Evolutionary conservation across 129 eudicot genomes (phyloP).

Genomic region (Centrapalus pauciflorus): DNA sequence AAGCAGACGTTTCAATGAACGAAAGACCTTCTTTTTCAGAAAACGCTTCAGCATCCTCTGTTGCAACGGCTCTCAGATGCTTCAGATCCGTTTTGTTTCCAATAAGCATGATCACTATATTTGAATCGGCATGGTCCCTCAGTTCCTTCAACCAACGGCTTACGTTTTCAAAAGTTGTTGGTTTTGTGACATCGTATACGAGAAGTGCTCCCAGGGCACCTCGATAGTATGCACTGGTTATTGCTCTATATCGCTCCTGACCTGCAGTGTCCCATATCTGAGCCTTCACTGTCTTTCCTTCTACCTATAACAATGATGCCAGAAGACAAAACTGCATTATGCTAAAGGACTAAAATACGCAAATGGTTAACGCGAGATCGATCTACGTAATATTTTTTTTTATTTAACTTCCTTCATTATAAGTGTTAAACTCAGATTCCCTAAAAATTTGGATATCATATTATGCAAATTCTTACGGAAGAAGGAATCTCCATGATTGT

Average conservation of each 20-base stretch:
- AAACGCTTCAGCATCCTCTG: slow-evolving; percentile 79
- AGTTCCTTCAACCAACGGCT: slow-evolving; percentile 87
- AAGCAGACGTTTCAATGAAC: slow-evolving; percentile 78
- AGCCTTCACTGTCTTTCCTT: slow-evolving; percentile 88
- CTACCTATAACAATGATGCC: slow-evolving; percentile 46
- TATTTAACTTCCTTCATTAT: too few species aligned
- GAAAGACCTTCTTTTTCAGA: slow-evolving; percentile 86
- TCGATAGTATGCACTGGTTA: slow-evolving; percentile 85
- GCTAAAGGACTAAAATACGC: too few species aligned
- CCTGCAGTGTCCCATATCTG: slow-evolving; percentile 97
- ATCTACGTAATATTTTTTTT: too few species aligned
- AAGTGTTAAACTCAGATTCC: too few species aligned
- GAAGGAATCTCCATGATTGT: too few species aligned
- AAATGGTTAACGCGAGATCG: too few species aligned
- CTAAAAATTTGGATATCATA: too few species aligned
- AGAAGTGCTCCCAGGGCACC: slow-evolving; percentile 93
- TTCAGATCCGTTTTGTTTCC: slow-evolving; percentile 87
- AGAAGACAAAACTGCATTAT: too few species aligned
- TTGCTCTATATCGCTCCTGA: slow-evolving; percentile 78
- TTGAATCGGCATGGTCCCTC: slow-evolving; percentile 82
- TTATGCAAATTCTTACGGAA: too few species aligned
- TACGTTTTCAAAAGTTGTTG: slow-evolving; percentile 75
- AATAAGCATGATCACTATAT: slow-evolving; percentile 78
- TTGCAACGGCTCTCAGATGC: slow-evolving; percentile 72
- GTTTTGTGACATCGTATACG: slow-evolving; percentile 77